Percentiles rank a stretch among this genome's conserved stretches.
phyloP scores from a whole-genome alignment of 1,284 basidiomycete genomes.

The Rhodotorula sp. region DNA sequence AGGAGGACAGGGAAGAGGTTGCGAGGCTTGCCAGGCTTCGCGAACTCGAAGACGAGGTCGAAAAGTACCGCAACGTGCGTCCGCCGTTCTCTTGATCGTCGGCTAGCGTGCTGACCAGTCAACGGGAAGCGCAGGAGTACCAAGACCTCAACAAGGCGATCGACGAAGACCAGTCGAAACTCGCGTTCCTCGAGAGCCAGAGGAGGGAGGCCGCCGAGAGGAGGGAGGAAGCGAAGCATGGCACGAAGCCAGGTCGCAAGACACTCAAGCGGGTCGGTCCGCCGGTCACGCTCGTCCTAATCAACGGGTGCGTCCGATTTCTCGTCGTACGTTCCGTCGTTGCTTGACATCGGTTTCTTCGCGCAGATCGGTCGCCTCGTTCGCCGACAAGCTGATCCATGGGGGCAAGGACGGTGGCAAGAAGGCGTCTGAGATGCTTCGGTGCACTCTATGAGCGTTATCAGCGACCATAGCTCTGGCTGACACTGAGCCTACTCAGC shows the following conservation, averaged over 20 bases:
- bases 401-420: neutral
- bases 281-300: neutral
- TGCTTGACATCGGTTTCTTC: rapidly evolving
- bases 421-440: neutral
- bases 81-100: too few species aligned
- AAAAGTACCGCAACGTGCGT: too few species aligned
- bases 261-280: neutral
- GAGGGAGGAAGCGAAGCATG: neutral
- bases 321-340: too few species aligned
- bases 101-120: too few species aligned
- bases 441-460: neutral
- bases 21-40: too few species aligned
- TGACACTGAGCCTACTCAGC: neutral
- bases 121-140: neutral
- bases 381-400: slow-evolving; percentile 6
- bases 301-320: slow-evolving; percentile 2
- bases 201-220: neutral
- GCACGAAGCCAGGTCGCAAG: neutral
- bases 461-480: neutral
- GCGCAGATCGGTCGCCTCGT: neutral
- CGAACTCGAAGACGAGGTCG: too few species aligned
- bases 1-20: too few species aligned
- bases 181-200: neutral
- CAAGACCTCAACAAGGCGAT: neutral
- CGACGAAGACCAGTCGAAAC: neutral